These are phyloP conservation scores for Gnaphalium uliginosum DNA, from an alignment of 129 eudicot genomes.

Conservation along the genomic window DNA sequence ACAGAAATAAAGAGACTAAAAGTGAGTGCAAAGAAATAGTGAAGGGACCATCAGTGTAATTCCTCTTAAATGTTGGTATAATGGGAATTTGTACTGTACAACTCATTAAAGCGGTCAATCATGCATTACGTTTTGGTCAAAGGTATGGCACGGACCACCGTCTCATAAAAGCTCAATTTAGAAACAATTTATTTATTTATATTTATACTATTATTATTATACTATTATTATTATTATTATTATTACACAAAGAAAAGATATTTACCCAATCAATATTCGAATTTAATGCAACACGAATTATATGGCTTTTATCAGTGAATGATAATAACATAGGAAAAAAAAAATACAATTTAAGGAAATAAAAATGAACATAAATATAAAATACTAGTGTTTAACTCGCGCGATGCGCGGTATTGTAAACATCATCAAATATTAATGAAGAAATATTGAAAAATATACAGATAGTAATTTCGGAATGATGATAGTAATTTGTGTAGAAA, in stretches of 20 bases:
- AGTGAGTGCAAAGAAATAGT: slow-evolving; percentile 15
- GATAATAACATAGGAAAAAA: no score
- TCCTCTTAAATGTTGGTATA: slow-evolving; percentile 8
- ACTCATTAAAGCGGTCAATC: slow-evolving; percentile 18
- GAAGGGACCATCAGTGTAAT: slow-evolving; percentile 15
- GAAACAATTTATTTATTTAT: not conserved
- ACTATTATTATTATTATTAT: no score
- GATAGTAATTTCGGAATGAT: no score
- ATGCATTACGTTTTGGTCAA: slow-evolving; percentile 20
- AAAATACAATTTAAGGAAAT: no score
- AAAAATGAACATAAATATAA: no score
- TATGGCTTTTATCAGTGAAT: not conserved
- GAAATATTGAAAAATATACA: no score
- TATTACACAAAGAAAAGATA: no score
- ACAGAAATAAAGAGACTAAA: slow-evolving; percentile 7
- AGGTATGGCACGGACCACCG: slow-evolving; percentile 21
- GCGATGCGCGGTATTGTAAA: no score
- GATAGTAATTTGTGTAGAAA: no score
- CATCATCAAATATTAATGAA: no score
- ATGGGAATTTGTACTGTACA: slow-evolving; percentile 14
- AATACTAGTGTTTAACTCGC: no score
- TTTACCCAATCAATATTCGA: not conserved
- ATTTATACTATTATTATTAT: no score
- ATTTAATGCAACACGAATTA: not conserved
- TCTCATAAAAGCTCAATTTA: slow-evolving; percentile 6